Base-by-base conservation (phyloP, 2,329 filamentous ascomycete genomes). In the Fusarium chlamydosporum region DNA sequence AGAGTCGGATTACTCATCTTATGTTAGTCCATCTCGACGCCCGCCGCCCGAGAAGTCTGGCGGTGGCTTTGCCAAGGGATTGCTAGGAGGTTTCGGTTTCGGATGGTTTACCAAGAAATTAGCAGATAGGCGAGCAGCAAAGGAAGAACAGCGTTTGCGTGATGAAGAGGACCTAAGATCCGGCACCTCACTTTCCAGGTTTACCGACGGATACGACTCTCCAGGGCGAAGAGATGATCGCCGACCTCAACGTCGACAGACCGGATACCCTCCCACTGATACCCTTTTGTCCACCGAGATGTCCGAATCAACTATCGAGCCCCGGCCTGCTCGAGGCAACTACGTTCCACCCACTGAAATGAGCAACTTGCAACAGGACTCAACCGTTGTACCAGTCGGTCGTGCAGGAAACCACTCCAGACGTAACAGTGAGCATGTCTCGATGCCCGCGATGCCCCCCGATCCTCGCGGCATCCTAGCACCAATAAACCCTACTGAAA, bases 101-200 rank as follows among this genome's bases (percentile, higher is more conserved):
- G 91, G 91, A 10, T 92, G 90, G 82, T 80, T 94, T 47, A 86
- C 87, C 8, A 90, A 86, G 79, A 87, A 88, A 76, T 84, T 91
- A 76, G 87, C 85, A 70, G 84, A 89, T 77, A 79, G 88, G 71
- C 80, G 80, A 51, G 75, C 81, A 61, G 82, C 74, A 64, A 80
- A 80, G 54, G 85, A 85, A 62, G 85, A 84, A 50, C 83, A 84
- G 31, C 80, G 85, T 38, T 37, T 80, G 6, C 75, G 75, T 34
- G 79, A 83, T 7, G 76, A 88, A 77, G 86, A 90, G 56, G 83
- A 89, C 3, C 72, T 80, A 68, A 85, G 88, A 54, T 86, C 88
- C 23, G 86, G 92, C 7, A 87, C 86, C 35, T 85, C 85, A 33
- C 83, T 85, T n/a, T 87, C 89, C 23, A 84, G 84, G 71, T 93